A percentile compares a stretch with the other conserved stretches of the same genome.
Evolutionary conservation across 2,329 filamentous ascomycete genomes (phyloP).

Genomic region (Apiospora saccharicola): DNA sequence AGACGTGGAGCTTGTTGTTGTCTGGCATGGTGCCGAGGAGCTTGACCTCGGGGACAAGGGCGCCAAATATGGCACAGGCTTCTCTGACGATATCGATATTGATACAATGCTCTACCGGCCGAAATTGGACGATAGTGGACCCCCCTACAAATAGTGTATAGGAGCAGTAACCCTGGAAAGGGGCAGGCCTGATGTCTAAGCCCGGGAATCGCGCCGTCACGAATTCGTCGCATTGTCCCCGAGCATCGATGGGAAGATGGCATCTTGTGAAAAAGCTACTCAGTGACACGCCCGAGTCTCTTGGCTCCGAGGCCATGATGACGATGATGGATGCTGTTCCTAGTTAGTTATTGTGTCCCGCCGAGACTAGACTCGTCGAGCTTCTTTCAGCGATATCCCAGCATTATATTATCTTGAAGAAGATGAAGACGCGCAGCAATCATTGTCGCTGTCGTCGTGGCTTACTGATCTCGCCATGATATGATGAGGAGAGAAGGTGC

Average conservation of each 20-base stretch:
- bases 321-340: neutral
- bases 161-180: slow-evolving; percentile 60
- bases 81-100: slow-evolving; percentile 46
- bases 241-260: slow-evolving; percentile 35
- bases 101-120: slow-evolving; percentile 51
- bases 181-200: slow-evolving; percentile 41
- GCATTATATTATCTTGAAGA: neutral
- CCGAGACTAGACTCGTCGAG: neutral
- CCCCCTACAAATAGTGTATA: slow-evolving; percentile 53
- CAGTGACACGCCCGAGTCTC: slow-evolving; percentile 38
- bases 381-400: too few relatives aligned
- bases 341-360: neutral
- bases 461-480: neutral
- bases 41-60: slow-evolving; percentile 50
- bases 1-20: slow-evolving; percentile 44
- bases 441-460: neutral
- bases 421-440: neutral
- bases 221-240: slow-evolving; percentile 44
- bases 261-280: slow-evolving; percentile 41
- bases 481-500: neutral
- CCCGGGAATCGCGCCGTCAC: slow-evolving; percentile 42
- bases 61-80: slow-evolving; percentile 50
- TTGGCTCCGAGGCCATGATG: slow-evolving; percentile 27
- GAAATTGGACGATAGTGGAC: slow-evolving; percentile 56
- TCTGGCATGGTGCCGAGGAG: slow-evolving; percentile 40